phyloP scores from a whole-genome alignment of 148 eudicot genomes.

The Chenopodium formosanum region DNA sequence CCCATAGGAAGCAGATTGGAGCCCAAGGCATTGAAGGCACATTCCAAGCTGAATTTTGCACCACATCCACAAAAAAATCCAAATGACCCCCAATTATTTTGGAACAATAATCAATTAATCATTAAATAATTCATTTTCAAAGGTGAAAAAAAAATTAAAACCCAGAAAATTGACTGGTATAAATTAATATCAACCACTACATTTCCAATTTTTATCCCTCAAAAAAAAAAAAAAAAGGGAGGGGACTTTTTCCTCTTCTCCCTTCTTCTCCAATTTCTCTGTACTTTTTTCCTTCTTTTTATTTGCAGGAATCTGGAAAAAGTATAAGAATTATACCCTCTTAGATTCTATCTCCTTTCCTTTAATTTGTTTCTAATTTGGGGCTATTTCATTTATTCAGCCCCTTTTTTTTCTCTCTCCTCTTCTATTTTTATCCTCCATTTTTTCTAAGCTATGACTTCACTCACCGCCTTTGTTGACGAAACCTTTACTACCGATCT shows the following conservation, averaged over 20 bases:
- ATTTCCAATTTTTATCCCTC: background rate
- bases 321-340: background rate
- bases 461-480: constrained; percentile 26
- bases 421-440: background rate
- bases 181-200: no score
- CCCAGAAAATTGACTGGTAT: no score
- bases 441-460: constrained; percentile 19
- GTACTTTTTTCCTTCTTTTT: background rate
- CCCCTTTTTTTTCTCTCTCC: background rate
- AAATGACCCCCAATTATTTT: no score
- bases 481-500: constrained; percentile 6
- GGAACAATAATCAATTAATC: background rate
- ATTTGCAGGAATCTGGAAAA: background rate
- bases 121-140: background rate
- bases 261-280: background rate
- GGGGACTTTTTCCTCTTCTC: background rate
- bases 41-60: no score
- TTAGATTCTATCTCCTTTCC: background rate
- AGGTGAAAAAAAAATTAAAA: background rate
- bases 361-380: background rate
- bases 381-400: background rate
- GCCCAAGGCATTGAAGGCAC: no score
- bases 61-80: no score
- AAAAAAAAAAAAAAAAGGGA: background rate
- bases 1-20: no score